phyloP scores from a whole-genome alignment of 352 stramenopile species.

The Phytophthora pisi region DNA sequence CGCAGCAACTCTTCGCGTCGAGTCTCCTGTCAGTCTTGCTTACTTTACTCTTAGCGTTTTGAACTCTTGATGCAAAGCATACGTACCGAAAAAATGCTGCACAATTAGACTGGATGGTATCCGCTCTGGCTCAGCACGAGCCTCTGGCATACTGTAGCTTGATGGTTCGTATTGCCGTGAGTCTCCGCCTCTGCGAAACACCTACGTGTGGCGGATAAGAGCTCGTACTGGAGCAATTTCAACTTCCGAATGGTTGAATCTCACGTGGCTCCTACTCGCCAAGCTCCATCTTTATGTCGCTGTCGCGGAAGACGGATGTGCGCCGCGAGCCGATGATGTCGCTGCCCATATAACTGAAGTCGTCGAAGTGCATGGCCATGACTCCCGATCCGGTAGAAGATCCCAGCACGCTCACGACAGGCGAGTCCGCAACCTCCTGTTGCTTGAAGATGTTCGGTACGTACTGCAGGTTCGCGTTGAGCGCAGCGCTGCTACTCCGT shows the following conservation, averaged over 20 bases:
- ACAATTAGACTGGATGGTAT: slow-evolving; percentile 24
- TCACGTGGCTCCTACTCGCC: slow-evolving; percentile 47
- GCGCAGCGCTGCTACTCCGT: slow-evolving; percentile 54
- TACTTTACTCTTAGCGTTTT: slow-evolving; percentile 30
- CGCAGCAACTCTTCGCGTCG: slow-evolving; percentile 13
- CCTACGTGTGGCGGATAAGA: background rate
- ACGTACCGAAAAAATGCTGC: slow-evolving; percentile 19
- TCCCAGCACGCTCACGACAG: slow-evolving; percentile 57
- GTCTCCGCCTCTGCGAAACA: slow-evolving; percentile 6
- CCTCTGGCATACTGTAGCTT: slow-evolving; percentile 12
- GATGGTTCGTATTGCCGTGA: slow-evolving; percentile 16
- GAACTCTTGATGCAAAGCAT: slow-evolving; percentile 31
- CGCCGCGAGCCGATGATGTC: slow-evolving; percentile 85
- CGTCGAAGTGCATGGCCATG: slow-evolving; percentile 86
- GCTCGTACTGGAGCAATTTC: slow-evolving; percentile 21
- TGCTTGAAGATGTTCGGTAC: slow-evolving; percentile 84
- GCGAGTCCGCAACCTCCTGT: slow-evolving; percentile 84
- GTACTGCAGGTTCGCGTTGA: slow-evolving; percentile 75
- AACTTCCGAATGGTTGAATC: slow-evolving; percentile 33
- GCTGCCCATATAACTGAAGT: slow-evolving; percentile 90
- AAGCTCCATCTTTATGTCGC: slow-evolving; percentile 87
- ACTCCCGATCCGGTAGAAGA: slow-evolving; percentile 54
- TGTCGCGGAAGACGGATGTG: slow-evolving; percentile 83
- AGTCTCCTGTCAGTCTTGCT: slow-evolving; percentile 21
- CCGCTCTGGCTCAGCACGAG: slow-evolving; percentile 16